Evolutionary conservation across 2,329 filamentous ascomycete genomes (phyloP).

Genomic region (Boeremia exigua): DNA sequence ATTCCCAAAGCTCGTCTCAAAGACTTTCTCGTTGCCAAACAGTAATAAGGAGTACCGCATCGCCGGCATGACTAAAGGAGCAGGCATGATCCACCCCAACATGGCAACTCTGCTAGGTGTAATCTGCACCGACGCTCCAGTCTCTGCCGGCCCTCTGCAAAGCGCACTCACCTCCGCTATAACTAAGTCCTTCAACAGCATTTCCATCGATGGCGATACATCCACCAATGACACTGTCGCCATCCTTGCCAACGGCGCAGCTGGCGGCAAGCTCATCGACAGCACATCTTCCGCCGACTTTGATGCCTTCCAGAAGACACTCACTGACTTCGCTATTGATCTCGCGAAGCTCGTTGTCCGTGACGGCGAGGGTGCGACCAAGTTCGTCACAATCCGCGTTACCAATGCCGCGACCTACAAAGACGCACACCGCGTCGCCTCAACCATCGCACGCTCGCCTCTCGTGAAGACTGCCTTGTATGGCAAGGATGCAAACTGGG

Average conservation of each 20-base stretch:
- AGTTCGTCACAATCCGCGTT: conserved; percentile 94
- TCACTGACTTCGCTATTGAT: conserved; percentile 80
- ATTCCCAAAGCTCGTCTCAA: conserved; percentile 92
- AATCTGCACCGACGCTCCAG: conserved; percentile 87
- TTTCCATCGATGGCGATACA: conserved; percentile 95
- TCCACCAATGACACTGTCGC: conserved; percentile 97
- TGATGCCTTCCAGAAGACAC: conserved; percentile 69
- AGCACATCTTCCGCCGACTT: conserved; percentile 67
- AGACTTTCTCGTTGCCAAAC: conserved; percentile 82
- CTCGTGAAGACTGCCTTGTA: conserved; percentile 98
- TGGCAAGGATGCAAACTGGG: conserved; percentile 98
- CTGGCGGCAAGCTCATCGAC: conserved; percentile 71
- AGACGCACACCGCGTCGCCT: conserved; percentile 79
- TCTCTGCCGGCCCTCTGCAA: conserved; percentile 71
- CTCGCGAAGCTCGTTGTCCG: conserved; percentile 92
- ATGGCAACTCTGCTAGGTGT: conserved; percentile 96
- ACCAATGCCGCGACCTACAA: conserved; percentile 72
- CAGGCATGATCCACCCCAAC: conserved; percentile 99
- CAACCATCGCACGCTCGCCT: conserved; percentile 86
- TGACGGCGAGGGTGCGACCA: conserved; percentile 96
- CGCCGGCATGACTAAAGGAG: conserved; percentile 95
- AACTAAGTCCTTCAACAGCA: conserved; percentile 90
- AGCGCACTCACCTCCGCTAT: conserved; percentile 75
- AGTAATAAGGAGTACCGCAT: conserved; percentile 81
- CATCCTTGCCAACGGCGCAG: conserved; percentile 92